Evolutionary conservation across 177 flowering plant species (phyloP).

Genomic region (Vitis hybrid): DNA sequence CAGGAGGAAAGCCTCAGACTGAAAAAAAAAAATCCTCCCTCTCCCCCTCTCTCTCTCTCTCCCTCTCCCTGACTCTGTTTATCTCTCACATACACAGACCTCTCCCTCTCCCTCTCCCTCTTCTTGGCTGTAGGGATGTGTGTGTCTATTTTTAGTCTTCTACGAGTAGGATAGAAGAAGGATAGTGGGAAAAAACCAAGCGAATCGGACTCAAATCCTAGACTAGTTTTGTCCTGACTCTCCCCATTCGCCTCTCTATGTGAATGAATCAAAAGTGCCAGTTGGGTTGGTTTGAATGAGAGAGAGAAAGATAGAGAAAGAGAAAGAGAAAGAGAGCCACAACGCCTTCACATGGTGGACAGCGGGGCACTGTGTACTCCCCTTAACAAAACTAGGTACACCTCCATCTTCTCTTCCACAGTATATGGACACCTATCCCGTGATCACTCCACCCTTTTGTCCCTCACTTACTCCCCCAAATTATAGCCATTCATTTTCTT

Average conservation of each 20-base stretch:
- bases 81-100: too few relatives aligned
- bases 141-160: conserved; percentile 2
- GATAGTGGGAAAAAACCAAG: conserved; percentile 17
- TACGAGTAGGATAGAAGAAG: neutral
- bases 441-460: conserved; percentile 4
- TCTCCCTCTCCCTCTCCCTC: too few relatives aligned
- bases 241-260: conserved; percentile 17
- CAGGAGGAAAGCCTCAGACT: neutral
- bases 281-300: conserved; percentile 40
- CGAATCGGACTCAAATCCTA: conserved; percentile 43
- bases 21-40: neutral
- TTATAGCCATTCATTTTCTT: neutral
- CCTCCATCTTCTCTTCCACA: conserved; percentile 42
- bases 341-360: conserved; percentile 72
- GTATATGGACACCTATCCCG: conserved; percentile 23
- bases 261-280: conserved; percentile 47
- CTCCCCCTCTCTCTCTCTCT: neutral
- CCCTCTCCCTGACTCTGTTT: neutral
- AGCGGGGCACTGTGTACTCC: conserved; percentile 73
- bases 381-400: conserved; percentile 49
- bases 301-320: conserved; percentile 17
- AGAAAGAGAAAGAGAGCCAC: conserved; percentile 31
- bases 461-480: conserved; percentile 17
- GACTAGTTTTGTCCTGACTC: conserved; percentile 44
- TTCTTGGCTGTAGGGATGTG: too few relatives aligned